A percentile compares a stretch with the other conserved stretches of the same genome.
Conservation (phyloP, 2,329 filamentous ascomycete genomes). For the Teratosphaeria epicoccoides region DNA sequence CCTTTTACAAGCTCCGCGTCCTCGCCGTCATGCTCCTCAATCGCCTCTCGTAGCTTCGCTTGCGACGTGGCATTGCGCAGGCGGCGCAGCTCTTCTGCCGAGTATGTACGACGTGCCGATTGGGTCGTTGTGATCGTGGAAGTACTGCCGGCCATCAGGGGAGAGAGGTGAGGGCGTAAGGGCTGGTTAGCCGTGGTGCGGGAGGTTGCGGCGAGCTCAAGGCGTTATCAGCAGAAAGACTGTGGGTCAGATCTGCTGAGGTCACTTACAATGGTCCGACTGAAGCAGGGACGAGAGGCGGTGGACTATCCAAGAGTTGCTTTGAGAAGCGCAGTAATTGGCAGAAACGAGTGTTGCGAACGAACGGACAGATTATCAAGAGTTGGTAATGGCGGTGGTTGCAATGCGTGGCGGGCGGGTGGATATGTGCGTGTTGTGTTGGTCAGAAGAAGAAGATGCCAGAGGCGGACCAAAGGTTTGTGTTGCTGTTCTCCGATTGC, state of each 20-base stretch:
- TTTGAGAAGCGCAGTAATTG: not conserved
- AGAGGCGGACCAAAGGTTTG: slow-evolving; percentile 1
- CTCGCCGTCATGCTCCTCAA: slow-evolving; percentile 27
- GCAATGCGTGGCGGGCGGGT: slow-evolving; percentile 17
- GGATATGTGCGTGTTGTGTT: slow-evolving; percentile 3
- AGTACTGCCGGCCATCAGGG: not conserved
- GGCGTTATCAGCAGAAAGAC: no score
- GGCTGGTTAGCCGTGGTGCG: not conserved
- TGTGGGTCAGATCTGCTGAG: not conserved
- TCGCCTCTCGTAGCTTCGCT: slow-evolving; percentile 25
- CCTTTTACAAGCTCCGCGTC: slow-evolving; percentile 29
- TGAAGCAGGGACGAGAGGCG: not conserved
- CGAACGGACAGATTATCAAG: slow-evolving; percentile 22
- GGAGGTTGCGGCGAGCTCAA: not conserved
- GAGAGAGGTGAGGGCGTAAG: not conserved
- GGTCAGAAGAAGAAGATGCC: slow-evolving; percentile 3
- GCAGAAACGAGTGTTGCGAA: not conserved
- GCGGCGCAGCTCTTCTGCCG: slow-evolving; percentile 27
- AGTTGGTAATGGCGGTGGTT: slow-evolving; percentile 25
- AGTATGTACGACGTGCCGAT: slow-evolving; percentile 27
- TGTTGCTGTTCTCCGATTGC: slow-evolving; percentile 1
- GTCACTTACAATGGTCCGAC: not conserved
- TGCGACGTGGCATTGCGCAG: slow-evolving; percentile 25
- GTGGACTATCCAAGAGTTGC: slow-evolving; percentile 1
- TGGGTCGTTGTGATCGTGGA: slow-evolving; percentile 8